These are phyloP conservation scores for Hura crepitans DNA, from an alignment of 441 rosid species.

Conservation along the genomic window DNA sequence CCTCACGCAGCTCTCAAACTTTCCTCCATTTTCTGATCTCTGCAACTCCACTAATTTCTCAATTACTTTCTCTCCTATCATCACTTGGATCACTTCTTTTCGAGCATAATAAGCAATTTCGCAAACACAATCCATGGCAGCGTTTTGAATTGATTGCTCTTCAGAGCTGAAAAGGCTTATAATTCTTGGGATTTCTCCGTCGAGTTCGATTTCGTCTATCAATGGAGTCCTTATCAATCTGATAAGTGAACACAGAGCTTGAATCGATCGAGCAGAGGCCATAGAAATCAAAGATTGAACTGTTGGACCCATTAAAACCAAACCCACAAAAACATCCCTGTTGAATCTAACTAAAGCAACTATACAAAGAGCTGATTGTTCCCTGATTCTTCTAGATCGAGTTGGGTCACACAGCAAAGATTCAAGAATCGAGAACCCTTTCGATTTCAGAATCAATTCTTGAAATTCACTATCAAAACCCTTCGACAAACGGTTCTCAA, in stretches of 20 bases:
- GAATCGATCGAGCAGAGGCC: slow-evolving; percentile 35
- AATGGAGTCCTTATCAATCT: slow-evolving; percentile 38
- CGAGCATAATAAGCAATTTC: slow-evolving; percentile 49
- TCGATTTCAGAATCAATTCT: slow-evolving; percentile 43
- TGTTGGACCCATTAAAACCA: slow-evolving; percentile 52
- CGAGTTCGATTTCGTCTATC: slow-evolving; percentile 45
- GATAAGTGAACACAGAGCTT: slow-evolving; percentile 37
- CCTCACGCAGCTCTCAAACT: slow-evolving; percentile 35
- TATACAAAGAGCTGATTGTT: slow-evolving; percentile 31
- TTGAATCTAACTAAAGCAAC: slow-evolving; percentile 46
- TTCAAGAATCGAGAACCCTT: slow-evolving; percentile 40
- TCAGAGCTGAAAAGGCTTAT: slow-evolving; percentile 29
- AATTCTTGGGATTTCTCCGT: slow-evolving; percentile 39
- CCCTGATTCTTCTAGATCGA: slow-evolving; percentile 31
- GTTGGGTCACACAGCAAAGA: slow-evolving; percentile 30
- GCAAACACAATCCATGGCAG: slow-evolving; percentile 40
- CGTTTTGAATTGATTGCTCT: slow-evolving; percentile 21
- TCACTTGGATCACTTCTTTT: slow-evolving; percentile 44
- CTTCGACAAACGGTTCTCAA: slow-evolving; percentile 33
- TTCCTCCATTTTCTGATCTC: slow-evolving; percentile 26
- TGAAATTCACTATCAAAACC: slow-evolving; percentile 55
- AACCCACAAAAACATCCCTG: slow-evolving; percentile 52
- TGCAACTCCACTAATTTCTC: slow-evolving; percentile 45
- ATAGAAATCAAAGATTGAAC: slow-evolving; percentile 38
- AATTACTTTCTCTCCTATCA: slow-evolving; percentile 38